Evolutionary conservation across 768 basidiomycete genomes (phyloP), one percentile per base, ranked within the genome.

Genomic region (Naganishia kalamii): DNA sequence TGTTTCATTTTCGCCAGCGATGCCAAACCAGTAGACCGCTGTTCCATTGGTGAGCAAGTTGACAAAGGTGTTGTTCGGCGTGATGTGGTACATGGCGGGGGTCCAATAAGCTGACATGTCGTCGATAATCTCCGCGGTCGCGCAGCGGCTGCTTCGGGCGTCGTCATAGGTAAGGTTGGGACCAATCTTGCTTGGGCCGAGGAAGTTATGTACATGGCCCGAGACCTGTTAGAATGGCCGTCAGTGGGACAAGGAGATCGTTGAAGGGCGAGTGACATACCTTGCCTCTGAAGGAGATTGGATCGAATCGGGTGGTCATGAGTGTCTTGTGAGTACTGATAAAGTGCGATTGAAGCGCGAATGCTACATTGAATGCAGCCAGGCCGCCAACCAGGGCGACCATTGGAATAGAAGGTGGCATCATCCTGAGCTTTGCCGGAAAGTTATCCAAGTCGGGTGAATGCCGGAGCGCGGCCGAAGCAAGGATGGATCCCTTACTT

Each of bases 51-150:
- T 52, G 6, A 40, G n/a, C 6, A 60, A 23, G 33, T n/a, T 48
- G 12, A 49, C n/a, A 7, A 30, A 54, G 19, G 25, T 33, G 72
- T 62, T 70, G 48, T 19, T 62, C 65, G 47, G 23, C 10, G 30
- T 35, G 63, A 44, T 13, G 23, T 48, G 48, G 23, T 65, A 65
- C 11, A 54, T 15, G 23, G 51, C 50, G 1, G 63, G 63, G 19
- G 48, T 65, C 63, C 63, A 65, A 25, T 65, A 65, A 43, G 71
- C 71, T 1, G 72, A 74, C 65, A 75, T 75, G 66, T 77, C 75
- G 17, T 64, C 70, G 29, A 67, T 60, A 23, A 73, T 60, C 47
- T 50, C n/a, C 32, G 64, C 60, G 17, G 70, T 69, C 11, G 75
- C 67, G 66, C 75, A 77, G 6, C 61, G 62, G 23, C 67, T 57